phyloP scores from a whole-genome alignment of 2,329 filamentous ascomycete species.

The Fusarium setosum region DNA sequence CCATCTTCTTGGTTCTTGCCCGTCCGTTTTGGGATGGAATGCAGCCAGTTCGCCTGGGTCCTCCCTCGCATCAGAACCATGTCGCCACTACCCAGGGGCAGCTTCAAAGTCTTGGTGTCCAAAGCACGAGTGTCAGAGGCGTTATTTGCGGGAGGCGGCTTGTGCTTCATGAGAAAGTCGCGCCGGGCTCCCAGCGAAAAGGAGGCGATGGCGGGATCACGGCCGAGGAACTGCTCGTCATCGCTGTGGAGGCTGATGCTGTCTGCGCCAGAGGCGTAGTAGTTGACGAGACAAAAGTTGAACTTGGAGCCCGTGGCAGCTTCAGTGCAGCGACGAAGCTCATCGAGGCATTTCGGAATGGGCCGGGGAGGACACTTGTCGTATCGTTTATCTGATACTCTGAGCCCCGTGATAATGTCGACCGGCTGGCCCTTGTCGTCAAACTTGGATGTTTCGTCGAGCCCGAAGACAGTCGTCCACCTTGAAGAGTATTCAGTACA shows the following conservation, averaged over 20 bases:
- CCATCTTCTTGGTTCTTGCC: conserved; percentile 72
- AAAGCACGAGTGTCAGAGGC: conserved; percentile 38
- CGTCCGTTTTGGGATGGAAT: conserved; percentile 80
- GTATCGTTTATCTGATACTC: conserved; percentile 64
- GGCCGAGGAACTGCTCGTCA: conserved; percentile 81
- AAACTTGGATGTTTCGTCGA: conserved; percentile 74
- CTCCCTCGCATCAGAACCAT: conserved; percentile 82
- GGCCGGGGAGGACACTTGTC: conserved; percentile 71
- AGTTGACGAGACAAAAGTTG: conserved; percentile 86
- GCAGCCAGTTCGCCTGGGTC: conserved; percentile 83
- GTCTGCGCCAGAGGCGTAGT: conserved; percentile 81
- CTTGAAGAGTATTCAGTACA: conserved; percentile 32
- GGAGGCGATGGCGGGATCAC: conserved; percentile 77
- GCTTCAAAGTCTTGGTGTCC: conserved; percentile 56
- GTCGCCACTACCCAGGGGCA: conserved; percentile 73
- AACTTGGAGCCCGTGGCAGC: conserved; percentile 73
- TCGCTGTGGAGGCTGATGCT: conserved; percentile 85
- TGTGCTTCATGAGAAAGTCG: conserved; percentile 85
- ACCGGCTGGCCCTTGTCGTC: conserved; percentile 54
- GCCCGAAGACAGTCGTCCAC: conserved; percentile 67
- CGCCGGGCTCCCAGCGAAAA: conserved; percentile 78
- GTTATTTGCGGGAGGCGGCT: conserved; percentile 61
- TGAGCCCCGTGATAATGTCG: conserved; percentile 55
- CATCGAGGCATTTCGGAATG: conserved; percentile 76
- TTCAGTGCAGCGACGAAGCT: conserved; percentile 72